Conservation (phyloP, 2,329 filamentous ascomycete genomes). For the Beauveria rudraprayagi region DNA sequence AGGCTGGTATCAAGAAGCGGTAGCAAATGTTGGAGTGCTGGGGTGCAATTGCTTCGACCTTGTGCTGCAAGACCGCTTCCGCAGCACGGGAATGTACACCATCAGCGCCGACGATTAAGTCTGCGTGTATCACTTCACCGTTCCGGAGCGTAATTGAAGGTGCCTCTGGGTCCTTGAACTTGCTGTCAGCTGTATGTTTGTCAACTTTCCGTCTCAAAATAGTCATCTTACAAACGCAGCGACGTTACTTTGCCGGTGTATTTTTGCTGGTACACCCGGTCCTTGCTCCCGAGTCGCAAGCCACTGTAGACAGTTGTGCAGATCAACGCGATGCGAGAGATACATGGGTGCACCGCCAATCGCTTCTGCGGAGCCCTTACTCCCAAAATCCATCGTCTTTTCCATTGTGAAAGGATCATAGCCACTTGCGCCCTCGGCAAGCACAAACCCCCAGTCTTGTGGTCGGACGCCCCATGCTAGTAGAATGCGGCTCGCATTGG, state of each 20-base stretch:
- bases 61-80: constrained; percentile 20
- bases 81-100: constrained; percentile 30
- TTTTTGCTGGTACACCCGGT: constrained; percentile 18
- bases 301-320: constrained; percentile 28
- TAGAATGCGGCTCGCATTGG: constrained; percentile 29
- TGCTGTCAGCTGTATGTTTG: not conserved
- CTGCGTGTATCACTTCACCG: constrained; percentile 18
- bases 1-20: constrained; percentile 26
- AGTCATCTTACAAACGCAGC: not conserved
- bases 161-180: constrained; percentile 16
- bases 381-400: not conserved
- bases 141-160: constrained; percentile 22
- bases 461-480: constrained; percentile 29
- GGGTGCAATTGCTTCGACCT: constrained; percentile 20
- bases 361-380: constrained; percentile 14
- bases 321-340: constrained; percentile 31
- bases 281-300: constrained; percentile 24
- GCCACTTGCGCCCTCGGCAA: constrained; percentile 9
- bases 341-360: constrained; percentile 26
- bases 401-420: constrained; percentile 22
- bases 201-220: not conserved
- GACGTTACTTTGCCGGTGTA: constrained; percentile 19
- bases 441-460: constrained; percentile 19
- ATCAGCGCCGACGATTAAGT: constrained; percentile 31
- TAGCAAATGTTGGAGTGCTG: constrained; percentile 26